phyloP scores from a whole-genome alignment of 2,329 filamentous ascomycete genomes.

The Chaetomium sp. region DNA sequence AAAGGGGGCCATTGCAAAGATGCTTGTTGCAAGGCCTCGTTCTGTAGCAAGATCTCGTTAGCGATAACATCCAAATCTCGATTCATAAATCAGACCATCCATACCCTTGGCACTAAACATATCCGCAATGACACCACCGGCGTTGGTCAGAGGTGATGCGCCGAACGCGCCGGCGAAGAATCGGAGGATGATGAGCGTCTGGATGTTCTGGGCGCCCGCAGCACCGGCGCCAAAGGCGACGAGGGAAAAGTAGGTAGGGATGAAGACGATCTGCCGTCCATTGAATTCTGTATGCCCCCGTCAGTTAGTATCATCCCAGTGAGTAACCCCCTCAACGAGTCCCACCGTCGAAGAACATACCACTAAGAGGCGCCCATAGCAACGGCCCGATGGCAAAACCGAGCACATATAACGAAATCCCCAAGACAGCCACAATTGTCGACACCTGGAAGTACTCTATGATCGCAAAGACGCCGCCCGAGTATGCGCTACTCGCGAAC shows the following conservation, averaged over 20 bases:
- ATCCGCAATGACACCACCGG: slow-evolving; percentile 56
- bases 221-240: slow-evolving; percentile 56
- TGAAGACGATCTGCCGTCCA: slow-evolving; percentile 53
- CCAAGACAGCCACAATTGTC: slow-evolving; percentile 50
- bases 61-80: not conserved
- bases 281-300: slow-evolving; percentile 43
- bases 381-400: slow-evolving; percentile 51
- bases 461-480: slow-evolving; percentile 49
- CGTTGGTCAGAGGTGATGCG: slow-evolving; percentile 55
- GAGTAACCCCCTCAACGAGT: not conserved
- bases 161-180: slow-evolving; percentile 61
- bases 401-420: slow-evolving; percentile 55
- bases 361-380: slow-evolving; percentile 50
- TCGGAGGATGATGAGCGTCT: slow-evolving; percentile 52
- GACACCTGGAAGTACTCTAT: slow-evolving; percentile 47
- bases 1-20: slow-evolving; percentile 62
- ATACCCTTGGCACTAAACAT: slow-evolving; percentile 38
- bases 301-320: not conserved
- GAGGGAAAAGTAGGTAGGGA: slow-evolving; percentile 49
- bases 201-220: slow-evolving; percentile 50
- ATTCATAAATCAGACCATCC: not conserved
- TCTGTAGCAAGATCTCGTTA: slow-evolving; percentile 31
- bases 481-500: slow-evolving; percentile 63
- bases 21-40: slow-evolving; percentile 51
- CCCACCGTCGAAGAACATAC: slow-evolving; percentile 19